phyloP scores from a whole-genome alignment of 176 grass and related monocot species.

The Lolium rigidum region DNA sequence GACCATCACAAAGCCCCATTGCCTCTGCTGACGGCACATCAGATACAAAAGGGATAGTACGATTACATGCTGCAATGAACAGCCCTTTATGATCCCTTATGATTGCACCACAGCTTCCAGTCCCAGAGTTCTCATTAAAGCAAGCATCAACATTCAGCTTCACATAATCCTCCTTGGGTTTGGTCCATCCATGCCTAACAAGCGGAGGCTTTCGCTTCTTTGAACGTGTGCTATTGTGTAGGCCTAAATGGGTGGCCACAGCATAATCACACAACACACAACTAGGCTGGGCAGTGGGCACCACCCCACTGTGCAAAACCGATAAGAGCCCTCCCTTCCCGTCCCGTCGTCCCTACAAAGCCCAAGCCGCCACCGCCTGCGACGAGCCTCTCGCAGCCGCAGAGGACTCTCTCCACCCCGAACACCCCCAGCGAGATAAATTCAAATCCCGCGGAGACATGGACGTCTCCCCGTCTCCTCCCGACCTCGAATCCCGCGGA shows the following conservation, averaged over 20 bases:
- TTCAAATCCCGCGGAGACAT: conserved; percentile 13
- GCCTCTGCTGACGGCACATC: no score
- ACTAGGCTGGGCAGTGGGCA: background rate
- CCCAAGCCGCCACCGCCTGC: background rate
- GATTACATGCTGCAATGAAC: no score
- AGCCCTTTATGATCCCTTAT: no score
- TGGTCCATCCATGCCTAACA: no score
- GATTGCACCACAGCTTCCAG: no score
- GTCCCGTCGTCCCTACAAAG: background rate
- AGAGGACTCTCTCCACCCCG: background rate
- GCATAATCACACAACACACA: background rate
- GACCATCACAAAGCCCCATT: no score
- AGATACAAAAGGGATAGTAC: no score
- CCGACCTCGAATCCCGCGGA: conserved; percentile 1
- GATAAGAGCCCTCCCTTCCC: background rate
- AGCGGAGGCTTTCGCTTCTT: no score
- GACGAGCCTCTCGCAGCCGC: background rate
- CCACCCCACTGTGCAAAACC: background rate
- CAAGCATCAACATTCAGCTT: no score
- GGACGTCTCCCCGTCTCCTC: background rate
- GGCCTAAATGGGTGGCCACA: background rate
- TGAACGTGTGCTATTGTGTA: background rate
- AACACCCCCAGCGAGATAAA: background rate
- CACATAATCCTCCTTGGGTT: no score
- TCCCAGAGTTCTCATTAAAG: no score